A percentile compares a stretch with the other conserved stretches of the same genome.
phyloP scores from a whole-genome alignment of 1,284 basidiomycete genomes.

The Trichosporon coremiiforme region DNA sequence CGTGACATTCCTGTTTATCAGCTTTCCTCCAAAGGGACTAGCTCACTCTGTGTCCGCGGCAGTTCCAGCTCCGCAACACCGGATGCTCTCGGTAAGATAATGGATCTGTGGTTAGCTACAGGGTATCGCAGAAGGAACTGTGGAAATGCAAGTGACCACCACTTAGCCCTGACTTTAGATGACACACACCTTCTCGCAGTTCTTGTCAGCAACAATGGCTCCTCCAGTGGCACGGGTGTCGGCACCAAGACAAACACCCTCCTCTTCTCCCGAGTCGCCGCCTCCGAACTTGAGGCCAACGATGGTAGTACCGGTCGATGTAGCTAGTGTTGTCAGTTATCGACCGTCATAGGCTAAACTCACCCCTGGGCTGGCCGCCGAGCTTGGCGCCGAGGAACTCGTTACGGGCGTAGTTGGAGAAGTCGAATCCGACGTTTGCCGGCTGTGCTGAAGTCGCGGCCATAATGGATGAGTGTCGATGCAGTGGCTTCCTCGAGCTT shows the following conservation, averaged over 20 bases:
- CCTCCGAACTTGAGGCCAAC: conserved; percentile 81
- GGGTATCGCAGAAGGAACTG: too few relatives aligned
- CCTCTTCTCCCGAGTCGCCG: conserved; percentile 62
- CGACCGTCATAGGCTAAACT: conserved; percentile 5
- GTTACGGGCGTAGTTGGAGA: conserved; percentile 74
- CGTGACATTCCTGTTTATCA: conserved; percentile 68
- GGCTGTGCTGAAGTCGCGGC: conserved; percentile 37
- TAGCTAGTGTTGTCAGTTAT: conserved; percentile 63
- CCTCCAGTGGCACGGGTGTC: conserved; percentile 96
- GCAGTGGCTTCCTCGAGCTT: conserved; percentile 13
- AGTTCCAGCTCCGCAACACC: conserved; percentile 98
- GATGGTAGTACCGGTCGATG: conserved; percentile 96
- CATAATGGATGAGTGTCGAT: conserved; percentile 34
- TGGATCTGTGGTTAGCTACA: conserved; percentile 71
- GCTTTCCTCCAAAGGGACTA: not conserved
- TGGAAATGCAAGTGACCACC: too few relatives aligned
- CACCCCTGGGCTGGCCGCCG: conserved; percentile 58
- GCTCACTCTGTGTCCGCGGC: conserved; percentile 87
- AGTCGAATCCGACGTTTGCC: conserved; percentile 65
- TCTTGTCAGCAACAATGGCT: conserved; percentile 97
- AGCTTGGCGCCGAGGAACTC: conserved; percentile 64
- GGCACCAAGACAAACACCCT: conserved; percentile 92
- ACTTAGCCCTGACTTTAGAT: not conserved
- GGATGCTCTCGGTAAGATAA: conserved; percentile 88
- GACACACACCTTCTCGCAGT: conserved; percentile 90